Percentiles rank a stretch among this genome's conserved stretches.
Evolutionary conservation across 495 filamentous ascomycete genomes (phyloP).

Genomic region (Neurospora sp.): DNA sequence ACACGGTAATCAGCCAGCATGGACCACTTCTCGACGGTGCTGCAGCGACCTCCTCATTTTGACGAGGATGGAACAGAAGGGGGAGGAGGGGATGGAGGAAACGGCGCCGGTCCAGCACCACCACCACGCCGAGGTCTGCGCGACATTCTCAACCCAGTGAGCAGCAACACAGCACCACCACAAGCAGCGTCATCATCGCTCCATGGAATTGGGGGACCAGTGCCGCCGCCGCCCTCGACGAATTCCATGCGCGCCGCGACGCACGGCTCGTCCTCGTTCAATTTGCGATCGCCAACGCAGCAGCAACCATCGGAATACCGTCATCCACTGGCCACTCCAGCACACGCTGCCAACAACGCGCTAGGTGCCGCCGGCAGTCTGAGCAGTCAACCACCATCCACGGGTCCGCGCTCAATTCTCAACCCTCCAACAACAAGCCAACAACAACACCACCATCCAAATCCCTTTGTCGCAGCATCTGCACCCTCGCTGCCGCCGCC

Average conservation of each 20-base stretch:
- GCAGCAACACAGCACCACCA: conserved; percentile 14
- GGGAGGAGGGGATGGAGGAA: conserved; percentile 14
- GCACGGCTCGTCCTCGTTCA: conserved; percentile 17
- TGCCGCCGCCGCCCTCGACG: neutral
- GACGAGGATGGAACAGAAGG: conserved; percentile 29
- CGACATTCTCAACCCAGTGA: conserved; percentile 30
- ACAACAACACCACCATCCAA: conserved; percentile 2
- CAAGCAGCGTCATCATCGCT: conserved; percentile 14
- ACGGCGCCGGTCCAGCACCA: conserved; percentile 1
- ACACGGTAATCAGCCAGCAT: conserved; percentile 9
- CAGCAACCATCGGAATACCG: conserved; percentile 17
- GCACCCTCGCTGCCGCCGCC: conserved; percentile 7
- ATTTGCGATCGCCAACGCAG: conserved; percentile 30
- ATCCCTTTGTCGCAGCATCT: conserved; percentile 19
- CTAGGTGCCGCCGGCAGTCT: neutral
- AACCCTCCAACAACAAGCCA: conserved; percentile 6
- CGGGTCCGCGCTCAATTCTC: conserved; percentile 22
- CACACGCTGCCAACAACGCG: conserved; percentile 6
- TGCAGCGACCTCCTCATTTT: conserved; percentile 32
- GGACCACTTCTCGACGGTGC: conserved; percentile 38
- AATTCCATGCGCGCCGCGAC: neutral
- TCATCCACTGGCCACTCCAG: neutral
- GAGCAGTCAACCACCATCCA: neutral
- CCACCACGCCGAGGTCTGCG: conserved; percentile 20
- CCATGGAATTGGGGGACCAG: conserved; percentile 3